A percentile compares a stretch with the other conserved stretches of the same genome.
These are phyloP conservation scores for Atalantia buxifolia DNA, from an alignment of 345 rosid species.

Conservation along the genomic window DNA sequence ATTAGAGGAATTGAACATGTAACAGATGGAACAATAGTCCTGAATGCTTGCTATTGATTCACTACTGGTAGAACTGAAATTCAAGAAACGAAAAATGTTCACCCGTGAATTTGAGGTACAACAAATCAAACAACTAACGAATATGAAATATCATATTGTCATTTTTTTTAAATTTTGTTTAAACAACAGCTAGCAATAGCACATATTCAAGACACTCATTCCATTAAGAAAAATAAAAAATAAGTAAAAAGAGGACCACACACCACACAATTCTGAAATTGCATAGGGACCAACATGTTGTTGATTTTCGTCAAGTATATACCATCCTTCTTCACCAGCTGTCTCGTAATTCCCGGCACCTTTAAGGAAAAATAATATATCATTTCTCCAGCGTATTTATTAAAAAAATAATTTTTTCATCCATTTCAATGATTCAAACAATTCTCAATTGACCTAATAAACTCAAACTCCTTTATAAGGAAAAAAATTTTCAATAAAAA, in stretches of 20 bases:
- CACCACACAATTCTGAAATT: constrained; percentile 67
- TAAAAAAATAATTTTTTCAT: not conserved
- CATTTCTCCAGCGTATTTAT: not conserved
- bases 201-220: constrained; percentile 16
- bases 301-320: constrained; percentile 68
- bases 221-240: constrained; percentile 3
- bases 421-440: not conserved
- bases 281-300: constrained; percentile 74
- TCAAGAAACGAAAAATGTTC: constrained; percentile 3
- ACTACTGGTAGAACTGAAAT: constrained; percentile 11
- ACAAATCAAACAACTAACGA: not conserved
- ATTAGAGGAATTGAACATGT: constrained; percentile 42
- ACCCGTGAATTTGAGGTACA: not conserved
- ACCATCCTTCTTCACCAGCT: constrained; percentile 63
- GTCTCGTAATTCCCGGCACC: constrained; percentile 8
- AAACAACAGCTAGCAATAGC: not conserved
- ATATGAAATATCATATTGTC: not conserved
- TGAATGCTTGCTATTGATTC: constrained; percentile 27
- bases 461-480: not conserved
- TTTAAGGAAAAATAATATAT: not conserved
- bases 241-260: constrained; percentile 24
- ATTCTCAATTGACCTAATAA: not conserved
- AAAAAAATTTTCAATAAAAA: not conserved
- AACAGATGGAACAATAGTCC: constrained; percentile 38
- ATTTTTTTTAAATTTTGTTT: not conserved